These are phyloP conservation scores for Sphaerulina populicola DNA, from an alignment of 2,329 filamentous ascomycete genomes.

Conservation along the genomic window DNA sequence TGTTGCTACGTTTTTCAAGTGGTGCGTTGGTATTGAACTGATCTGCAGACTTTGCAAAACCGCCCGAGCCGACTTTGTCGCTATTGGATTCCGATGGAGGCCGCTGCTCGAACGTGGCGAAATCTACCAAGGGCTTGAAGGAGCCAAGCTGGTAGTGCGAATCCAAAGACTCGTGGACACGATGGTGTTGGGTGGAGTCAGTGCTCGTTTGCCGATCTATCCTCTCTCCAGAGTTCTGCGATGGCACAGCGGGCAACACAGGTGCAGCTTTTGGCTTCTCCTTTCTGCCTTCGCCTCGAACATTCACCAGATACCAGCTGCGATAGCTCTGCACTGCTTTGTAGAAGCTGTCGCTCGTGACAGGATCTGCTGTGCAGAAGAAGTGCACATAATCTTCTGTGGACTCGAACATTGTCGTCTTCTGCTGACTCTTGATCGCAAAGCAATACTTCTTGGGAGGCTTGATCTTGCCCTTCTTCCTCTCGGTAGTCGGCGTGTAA, in stretches of 20 bases:
- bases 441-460: conserved; percentile 80
- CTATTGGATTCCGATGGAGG: not conserved
- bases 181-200: conserved; percentile 22
- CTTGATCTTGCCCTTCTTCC: conserved; percentile 62
- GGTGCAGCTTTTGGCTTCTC: conserved; percentile 21
- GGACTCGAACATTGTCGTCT: conserved; percentile 71
- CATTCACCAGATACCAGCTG: conserved; percentile 81
- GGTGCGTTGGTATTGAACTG: conserved; percentile 22
- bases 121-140: conserved; percentile 59
- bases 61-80: conserved; percentile 3
- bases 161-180: conserved; percentile 34
- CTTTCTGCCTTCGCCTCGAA: conserved; percentile 51
- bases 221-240: conserved; percentile 30
- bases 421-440: conserved; percentile 87
- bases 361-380: conserved; percentile 69
- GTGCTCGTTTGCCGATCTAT: conserved; percentile 18
- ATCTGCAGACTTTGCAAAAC: conserved; percentile 20
- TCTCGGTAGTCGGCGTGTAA: conserved; percentile 64
- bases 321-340: conserved; percentile 69
- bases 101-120: conserved; percentile 4
- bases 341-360: conserved; percentile 61
- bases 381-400: conserved; percentile 86
- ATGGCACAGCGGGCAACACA: not conserved
- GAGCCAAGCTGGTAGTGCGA: conserved; percentile 56
- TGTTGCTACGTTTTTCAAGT: conserved; percentile 17